Percentiles rank a stretch among this genome's conserved stretches.
These are phyloP conservation scores for Linnemannia hyalina DNA, from an alignment of 192 early-diverging fungal genomes.

Conservation along the genomic window DNA sequence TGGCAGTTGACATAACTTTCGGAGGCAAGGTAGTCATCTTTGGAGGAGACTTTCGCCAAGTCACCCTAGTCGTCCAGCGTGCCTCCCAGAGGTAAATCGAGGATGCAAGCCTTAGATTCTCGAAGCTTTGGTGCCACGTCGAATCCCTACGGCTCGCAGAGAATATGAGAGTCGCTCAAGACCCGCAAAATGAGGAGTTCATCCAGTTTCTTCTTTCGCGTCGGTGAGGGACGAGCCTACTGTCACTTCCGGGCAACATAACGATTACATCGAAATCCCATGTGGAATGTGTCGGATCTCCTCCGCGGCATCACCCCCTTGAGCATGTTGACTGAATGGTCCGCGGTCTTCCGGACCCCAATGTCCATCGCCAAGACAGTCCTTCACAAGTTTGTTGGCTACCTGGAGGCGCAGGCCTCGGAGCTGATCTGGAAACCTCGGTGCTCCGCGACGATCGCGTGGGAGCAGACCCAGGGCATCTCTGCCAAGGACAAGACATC, in stretches of 20 bases:
- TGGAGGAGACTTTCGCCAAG: constrained; percentile 50
- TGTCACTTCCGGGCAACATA: neutral
- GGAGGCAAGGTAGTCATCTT: constrained; percentile 34
- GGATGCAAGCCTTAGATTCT: constrained; percentile 20
- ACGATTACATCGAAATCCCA: constrained; percentile 24
- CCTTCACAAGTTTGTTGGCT: too few species aligned
- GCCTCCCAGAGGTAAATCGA: constrained; percentile 26
- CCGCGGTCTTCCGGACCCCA: too few species aligned
- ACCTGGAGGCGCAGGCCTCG: too few species aligned
- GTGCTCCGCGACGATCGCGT: too few species aligned
- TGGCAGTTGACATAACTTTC: neutral
- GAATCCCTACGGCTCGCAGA: constrained; percentile 8
- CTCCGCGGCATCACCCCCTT: too few species aligned
- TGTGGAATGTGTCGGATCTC: too few species aligned
- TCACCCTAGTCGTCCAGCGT: constrained; percentile 26
- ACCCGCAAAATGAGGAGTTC: constrained; percentile 9
- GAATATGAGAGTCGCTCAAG: constrained; percentile 41
- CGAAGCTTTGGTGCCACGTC: constrained; percentile 31
- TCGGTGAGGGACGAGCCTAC: constrained; percentile 31
- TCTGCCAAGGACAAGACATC: too few species aligned
- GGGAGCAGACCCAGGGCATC: too few species aligned
- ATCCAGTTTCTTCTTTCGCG: constrained; percentile 9
- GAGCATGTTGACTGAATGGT: too few species aligned
- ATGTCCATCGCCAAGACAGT: too few species aligned
- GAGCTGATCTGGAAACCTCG: too few species aligned